Evolutionary conservation across 2,329 filamentous ascomycete genomes (phyloP).

Genomic region (Colletotrichum caudatum): DNA sequence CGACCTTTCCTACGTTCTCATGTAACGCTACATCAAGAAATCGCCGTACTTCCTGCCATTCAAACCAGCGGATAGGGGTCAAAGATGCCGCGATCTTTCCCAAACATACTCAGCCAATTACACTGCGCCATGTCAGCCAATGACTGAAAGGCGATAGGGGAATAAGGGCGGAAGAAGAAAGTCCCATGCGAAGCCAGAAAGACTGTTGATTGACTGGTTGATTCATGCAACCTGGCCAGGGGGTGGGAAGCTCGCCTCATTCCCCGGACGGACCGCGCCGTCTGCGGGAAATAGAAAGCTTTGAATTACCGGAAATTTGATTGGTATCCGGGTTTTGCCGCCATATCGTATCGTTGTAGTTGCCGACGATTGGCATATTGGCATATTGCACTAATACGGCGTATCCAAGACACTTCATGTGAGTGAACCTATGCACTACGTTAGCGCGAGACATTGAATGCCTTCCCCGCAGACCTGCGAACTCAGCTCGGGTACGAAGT

Average conservation of each 20-base stretch:
- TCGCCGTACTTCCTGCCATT: not conserved
- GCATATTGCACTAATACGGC: constrained; percentile 8
- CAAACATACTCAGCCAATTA: not conserved
- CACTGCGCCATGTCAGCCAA: not conserved
- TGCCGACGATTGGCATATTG: constrained; percentile 5
- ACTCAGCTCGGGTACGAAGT: not conserved
- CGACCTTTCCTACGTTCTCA: too few species aligned
- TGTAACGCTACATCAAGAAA: not conserved
- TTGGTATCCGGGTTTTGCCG: constrained; percentile 7
- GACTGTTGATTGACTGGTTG: not conserved
- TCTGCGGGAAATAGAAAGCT: constrained; percentile 1
- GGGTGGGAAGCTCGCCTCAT: constrained; percentile 4
- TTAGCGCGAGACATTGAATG: constrained; percentile 11
- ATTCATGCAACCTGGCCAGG: not conserved
- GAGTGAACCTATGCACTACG: not conserved
- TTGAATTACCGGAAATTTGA: not conserved
- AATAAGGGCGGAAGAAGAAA: not conserved
- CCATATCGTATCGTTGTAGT: not conserved
- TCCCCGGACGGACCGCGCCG: constrained; percentile 24
- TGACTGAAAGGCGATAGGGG: not conserved
- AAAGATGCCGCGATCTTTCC: not conserved
- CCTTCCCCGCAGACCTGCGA: constrained; percentile 5
- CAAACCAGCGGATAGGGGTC: not conserved
- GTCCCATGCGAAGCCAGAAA: constrained; percentile 8
- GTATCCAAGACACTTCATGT: constrained; percentile 25